A percentile compares a stretch with the other conserved stretches of the same genome.
Conservation (phyloP, 1,284 basidiomycete species). For the Mrakiaceae sp. region DNA sequence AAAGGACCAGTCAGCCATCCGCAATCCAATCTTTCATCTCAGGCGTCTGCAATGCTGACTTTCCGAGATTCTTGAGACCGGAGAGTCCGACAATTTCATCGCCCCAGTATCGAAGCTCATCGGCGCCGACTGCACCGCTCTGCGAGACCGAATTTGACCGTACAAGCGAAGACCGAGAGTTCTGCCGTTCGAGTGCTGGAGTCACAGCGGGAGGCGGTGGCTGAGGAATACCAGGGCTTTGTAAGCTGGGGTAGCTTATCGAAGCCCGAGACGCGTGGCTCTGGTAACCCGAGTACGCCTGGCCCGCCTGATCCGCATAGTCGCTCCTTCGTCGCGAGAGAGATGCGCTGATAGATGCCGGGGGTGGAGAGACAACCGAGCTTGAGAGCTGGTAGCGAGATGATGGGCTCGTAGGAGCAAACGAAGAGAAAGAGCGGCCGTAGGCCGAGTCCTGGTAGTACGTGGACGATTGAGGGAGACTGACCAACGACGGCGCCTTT, state of each 20-base stretch:
- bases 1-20: neutral
- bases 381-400: conserved; percentile 25
- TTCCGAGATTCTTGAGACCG: conserved; percentile 90
- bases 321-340: conserved; percentile 61
- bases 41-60: conserved; percentile 34
- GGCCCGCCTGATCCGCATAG: conserved; percentile 63
- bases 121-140: conserved; percentile 21
- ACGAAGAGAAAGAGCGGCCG: too few species aligned
- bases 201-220: conserved; percentile 65
- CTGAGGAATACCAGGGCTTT: conserved; percentile 49
- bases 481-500: too few species aligned
- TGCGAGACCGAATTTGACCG: conserved; percentile 3
- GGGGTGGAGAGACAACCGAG: conserved; percentile 45
- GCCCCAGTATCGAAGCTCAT: conserved; percentile 58
- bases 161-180: conserved; percentile 41
- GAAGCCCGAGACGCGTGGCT: conserved; percentile 37
- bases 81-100: conserved; percentile 67
- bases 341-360: conserved; percentile 58
- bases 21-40: neutral
- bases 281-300: conserved; percentile 46
- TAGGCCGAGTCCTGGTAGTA: too few species aligned
- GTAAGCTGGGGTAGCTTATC: conserved; percentile 66
- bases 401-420: conserved; percentile 18
- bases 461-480: too few species aligned
- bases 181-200: conserved; percentile 54